Conservation (phyloP, 345 rosid species). For the Corymbia maculata region DNA sequence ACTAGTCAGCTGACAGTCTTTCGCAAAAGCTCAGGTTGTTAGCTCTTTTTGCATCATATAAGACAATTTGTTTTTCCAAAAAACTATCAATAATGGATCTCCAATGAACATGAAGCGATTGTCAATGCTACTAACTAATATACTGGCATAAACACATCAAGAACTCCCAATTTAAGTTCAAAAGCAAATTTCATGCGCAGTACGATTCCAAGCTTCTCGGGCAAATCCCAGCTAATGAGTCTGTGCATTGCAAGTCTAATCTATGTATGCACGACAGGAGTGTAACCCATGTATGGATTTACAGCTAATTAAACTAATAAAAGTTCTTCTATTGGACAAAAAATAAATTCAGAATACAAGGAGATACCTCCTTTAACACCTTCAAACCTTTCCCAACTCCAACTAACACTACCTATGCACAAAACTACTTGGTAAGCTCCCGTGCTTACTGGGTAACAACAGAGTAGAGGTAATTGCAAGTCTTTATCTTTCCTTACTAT, state of each 20-base stretch:
- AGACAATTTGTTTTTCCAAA: background rate
- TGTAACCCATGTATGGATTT: too few species aligned
- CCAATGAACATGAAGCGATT: background rate
- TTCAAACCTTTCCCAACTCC: too few species aligned
- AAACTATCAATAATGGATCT: background rate
- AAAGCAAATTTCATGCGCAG: background rate
- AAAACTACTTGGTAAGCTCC: too few species aligned
- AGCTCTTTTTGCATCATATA: background rate
- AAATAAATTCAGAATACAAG: too few species aligned
- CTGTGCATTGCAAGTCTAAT: background rate
- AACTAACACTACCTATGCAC: too few species aligned
- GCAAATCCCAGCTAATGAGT: background rate
- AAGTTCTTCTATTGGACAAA: too few species aligned
- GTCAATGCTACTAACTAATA: background rate
- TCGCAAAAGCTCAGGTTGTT: background rate
- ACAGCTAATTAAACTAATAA: too few species aligned
- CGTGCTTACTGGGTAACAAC: too few species aligned
- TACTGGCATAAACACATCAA: background rate
- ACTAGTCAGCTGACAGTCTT: background rate
- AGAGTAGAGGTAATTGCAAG: too few species aligned
- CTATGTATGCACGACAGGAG: too few species aligned
- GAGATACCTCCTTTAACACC: too few species aligned
- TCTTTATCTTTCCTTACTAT: too few species aligned
- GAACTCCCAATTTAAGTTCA: background rate
- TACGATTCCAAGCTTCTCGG: background rate